Conservation (phyloP, 225 moss, liverwort and hornwort genomes). For the Pseudisothecium myosuroides region DNA sequence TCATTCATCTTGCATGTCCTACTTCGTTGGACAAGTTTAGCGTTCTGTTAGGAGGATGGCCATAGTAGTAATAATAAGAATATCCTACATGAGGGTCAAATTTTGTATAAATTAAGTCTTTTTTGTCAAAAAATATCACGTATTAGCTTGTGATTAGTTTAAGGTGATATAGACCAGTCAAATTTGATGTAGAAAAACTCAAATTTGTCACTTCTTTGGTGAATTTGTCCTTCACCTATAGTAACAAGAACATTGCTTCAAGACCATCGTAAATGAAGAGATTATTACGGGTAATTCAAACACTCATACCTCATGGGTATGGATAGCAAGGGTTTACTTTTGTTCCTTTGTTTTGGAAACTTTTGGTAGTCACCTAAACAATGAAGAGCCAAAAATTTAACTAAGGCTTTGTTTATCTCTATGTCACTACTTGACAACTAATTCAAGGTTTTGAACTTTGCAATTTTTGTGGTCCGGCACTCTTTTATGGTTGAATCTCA, state of each 20-base stretch:
- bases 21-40: neutral
- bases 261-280: neutral
- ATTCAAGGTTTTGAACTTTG: neutral
- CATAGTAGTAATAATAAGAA: neutral
- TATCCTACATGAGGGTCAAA: too few relatives aligned
- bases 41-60: too few relatives aligned
- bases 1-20: too few relatives aligned
- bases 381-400: neutral
- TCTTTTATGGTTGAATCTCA: neutral
- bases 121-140: neutral
- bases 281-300: neutral
- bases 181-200: neutral
- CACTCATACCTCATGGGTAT: fast-evolving
- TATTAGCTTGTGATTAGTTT: too few relatives aligned
- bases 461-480: fast-evolving
- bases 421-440: fast-evolving
- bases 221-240: fast-evolving
- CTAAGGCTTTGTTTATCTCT: fast-evolving
- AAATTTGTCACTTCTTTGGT: fast-evolving
- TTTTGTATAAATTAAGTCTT: neutral
- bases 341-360: fast-evolving
- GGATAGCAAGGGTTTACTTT: fast-evolving
- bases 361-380: neutral
- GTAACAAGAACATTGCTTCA: fast-evolving
- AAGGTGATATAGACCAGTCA: neutral